These are phyloP conservation scores for Ceratobasidium sp. DNA, from an alignment of 1,284 basidiomycete species.

Conservation along the genomic window DNA sequence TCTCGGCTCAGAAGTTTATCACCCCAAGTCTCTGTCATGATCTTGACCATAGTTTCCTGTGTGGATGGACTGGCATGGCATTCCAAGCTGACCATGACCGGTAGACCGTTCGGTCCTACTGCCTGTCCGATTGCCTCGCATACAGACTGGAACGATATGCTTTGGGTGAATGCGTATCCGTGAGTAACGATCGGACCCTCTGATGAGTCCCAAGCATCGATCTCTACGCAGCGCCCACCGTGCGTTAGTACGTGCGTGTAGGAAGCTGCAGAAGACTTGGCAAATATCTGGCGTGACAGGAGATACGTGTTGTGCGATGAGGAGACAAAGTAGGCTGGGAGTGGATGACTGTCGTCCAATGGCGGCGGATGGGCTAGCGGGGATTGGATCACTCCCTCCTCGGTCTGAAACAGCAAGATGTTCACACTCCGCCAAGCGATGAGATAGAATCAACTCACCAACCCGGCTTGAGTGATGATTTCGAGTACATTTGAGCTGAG, in stretches of 20 bases:
- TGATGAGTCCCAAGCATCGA: constrained; percentile 49
- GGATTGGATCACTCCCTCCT: constrained; percentile 1
- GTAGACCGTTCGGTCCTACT: constrained; percentile 39
- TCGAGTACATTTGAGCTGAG: constrained; percentile 20
- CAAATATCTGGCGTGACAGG: constrained; percentile 48
- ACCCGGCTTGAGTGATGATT: constrained; percentile 27
- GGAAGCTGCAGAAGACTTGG: constrained; percentile 45
- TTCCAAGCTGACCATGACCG: constrained; percentile 49
- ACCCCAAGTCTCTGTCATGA: constrained; percentile 48
- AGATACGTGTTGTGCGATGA: constrained; percentile 49
- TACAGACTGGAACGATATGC: constrained; percentile 39
- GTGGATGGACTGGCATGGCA: constrained; percentile 47
- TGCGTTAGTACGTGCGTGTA: constrained; percentile 48
- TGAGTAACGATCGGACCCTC: constrained; percentile 47
- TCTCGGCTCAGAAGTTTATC: constrained; percentile 44
- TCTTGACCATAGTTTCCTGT: constrained; percentile 47
- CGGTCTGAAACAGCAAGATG: constrained; percentile 10
- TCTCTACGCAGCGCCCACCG: constrained; percentile 49
- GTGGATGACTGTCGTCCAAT: constrained; percentile 36
- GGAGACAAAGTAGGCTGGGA: constrained; percentile 38
- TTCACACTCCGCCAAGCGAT: no score
- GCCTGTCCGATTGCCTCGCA: constrained; percentile 40
- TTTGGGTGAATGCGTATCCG: constrained; percentile 39
- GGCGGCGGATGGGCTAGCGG: constrained; percentile 12
- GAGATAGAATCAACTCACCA: neutral